Evolutionary conservation across 495 filamentous ascomycete species (phyloP).

Genomic region (Echria macrotheca): DNA sequence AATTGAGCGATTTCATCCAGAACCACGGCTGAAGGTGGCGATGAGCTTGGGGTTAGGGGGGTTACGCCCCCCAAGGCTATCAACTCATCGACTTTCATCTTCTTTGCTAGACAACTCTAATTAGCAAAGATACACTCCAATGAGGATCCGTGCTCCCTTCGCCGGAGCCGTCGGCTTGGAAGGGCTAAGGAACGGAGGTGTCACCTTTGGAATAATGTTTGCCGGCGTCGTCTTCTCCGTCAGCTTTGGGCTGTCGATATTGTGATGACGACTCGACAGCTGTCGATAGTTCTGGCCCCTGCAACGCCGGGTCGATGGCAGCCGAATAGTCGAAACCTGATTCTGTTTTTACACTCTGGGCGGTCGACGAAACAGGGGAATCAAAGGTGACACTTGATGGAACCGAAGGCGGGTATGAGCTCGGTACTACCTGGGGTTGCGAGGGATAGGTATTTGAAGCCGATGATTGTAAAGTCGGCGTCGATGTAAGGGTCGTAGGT

Average conservation of each 20-base stretch:
- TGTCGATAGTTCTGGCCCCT: constrained; percentile 33
- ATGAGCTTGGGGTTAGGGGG: constrained; percentile 55
- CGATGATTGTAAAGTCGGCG: constrained; percentile 27
- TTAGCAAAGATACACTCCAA: constrained; percentile 39
- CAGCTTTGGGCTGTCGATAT: constrained; percentile 30
- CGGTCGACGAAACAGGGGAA: constrained; percentile 35
- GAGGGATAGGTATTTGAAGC: constrained; percentile 25
- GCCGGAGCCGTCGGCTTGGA: constrained; percentile 18
- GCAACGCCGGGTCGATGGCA: constrained; percentile 72
- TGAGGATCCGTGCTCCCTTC: constrained; percentile 10
- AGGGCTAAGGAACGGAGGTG: too few relatives aligned
- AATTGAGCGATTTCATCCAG: constrained; percentile 68
- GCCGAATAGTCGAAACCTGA: constrained; percentile 58
- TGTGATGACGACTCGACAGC: constrained; percentile 33
- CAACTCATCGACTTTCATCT: constrained; percentile 70
- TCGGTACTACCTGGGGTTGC: constrained; percentile 28
- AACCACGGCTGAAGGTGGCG: constrained; percentile 42
- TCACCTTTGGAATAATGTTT: constrained; percentile 23
- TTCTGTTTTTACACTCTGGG: constrained; percentile 57
- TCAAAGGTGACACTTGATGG: constrained; percentile 30
- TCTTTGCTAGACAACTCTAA: constrained; percentile 55
- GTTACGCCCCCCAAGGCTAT: constrained; percentile 59
- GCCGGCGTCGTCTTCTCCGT: constrained; percentile 20
- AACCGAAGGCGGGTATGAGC: constrained; percentile 24
- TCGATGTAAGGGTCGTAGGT: constrained; percentile 24